Conservation (phyloP, 148 eudicot genomes). For the Rhododendron ferrugineum region DNA sequence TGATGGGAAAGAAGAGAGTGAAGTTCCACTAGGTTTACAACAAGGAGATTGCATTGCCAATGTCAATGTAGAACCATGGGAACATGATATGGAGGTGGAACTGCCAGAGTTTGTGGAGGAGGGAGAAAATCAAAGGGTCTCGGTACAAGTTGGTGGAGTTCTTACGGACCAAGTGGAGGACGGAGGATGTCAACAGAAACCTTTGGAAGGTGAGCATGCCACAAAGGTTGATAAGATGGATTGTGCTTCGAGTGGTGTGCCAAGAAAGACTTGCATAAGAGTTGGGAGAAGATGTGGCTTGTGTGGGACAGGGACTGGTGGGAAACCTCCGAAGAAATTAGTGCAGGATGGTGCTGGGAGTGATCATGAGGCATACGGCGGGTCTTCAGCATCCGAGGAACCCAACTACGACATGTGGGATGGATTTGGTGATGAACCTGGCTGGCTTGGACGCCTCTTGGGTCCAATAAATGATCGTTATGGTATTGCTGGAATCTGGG, state of each 20-base stretch:
- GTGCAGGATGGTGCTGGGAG: conserved; percentile 65
- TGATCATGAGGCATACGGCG: conserved; percentile 80
- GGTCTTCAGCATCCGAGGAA: conserved; percentile 85
- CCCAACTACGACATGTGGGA: conserved; percentile 73
- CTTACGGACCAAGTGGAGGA: conserved; percentile 24
- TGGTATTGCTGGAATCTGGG: conserved; percentile 97
- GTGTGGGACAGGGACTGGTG: conserved; percentile 85
- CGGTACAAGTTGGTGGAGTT: conserved; percentile 16
- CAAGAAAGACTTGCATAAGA: conserved; percentile 38
- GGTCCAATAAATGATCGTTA: conserved; percentile 89
- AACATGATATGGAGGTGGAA: conserved; percentile 18
- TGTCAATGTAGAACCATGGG: conserved; percentile 20
- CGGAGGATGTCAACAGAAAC: conserved; percentile 22
- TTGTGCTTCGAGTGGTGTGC: conserved; percentile 19
- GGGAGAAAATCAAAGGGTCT: conserved; percentile 23
- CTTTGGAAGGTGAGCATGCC: conserved; percentile 24
- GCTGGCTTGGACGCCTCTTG: conserved; percentile 89
- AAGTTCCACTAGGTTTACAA: conserved; percentile 15
- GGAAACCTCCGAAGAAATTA: conserved; percentile 82
- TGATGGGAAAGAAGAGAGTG: conserved; percentile 24
- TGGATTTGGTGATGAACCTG: conserved; percentile 94
- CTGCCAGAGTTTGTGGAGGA: conserved; percentile 25
- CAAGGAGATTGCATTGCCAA: conserved; percentile 27
- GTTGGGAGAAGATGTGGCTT: conserved; percentile 87
- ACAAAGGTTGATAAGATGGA: conserved; percentile 22